Evolutionary conservation across 805 yeast genomes (phyloP).

Genomic region (Kodamaea jinghongensis): DNA sequence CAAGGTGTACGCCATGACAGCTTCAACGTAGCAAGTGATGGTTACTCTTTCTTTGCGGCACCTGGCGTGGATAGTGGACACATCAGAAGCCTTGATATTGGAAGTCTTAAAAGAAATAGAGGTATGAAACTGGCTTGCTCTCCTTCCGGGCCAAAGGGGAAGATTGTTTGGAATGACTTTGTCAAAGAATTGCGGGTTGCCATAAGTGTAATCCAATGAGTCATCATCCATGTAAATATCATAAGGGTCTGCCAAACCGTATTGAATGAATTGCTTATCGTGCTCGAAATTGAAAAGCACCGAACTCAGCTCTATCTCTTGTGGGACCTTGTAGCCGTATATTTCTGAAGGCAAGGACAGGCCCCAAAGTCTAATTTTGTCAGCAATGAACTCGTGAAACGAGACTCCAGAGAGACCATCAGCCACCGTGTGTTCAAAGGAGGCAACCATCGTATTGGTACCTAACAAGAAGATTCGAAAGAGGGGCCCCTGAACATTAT

Average conservation of each 20-base stretch:
- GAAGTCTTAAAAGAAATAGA: constrained; percentile 26
- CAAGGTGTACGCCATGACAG: constrained; percentile 25
- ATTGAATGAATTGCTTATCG: constrained; percentile 18
- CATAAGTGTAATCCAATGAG: constrained; percentile 24
- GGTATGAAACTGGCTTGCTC: constrained; percentile 15
- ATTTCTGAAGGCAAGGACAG: constrained; percentile 10
- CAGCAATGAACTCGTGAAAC: constrained; percentile 34
- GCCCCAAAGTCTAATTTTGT: constrained; percentile 22
- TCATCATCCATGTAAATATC: constrained; percentile 28
- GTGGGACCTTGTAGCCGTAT: constrained; percentile 4
- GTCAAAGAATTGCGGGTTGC: constrained; percentile 24
- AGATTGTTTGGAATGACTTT: constrained; percentile 17
- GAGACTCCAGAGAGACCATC: constrained; percentile 36
- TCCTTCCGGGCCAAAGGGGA: constrained; percentile 31
- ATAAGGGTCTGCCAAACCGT: constrained; percentile 37
- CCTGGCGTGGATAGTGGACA: constrained; percentile 20
- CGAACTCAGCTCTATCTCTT: constrained; percentile 4
- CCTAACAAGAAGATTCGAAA: constrained; percentile 28
- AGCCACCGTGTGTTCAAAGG: constrained; percentile 37
- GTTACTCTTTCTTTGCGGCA: constrained; percentile 31
- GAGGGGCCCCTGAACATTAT: constrained; percentile 25
- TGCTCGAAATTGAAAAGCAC: constrained; percentile 20
- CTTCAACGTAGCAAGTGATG: constrained; percentile 30
- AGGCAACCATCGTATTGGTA: constrained; percentile 18
- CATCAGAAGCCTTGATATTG: constrained; percentile 23